phyloP scores from a whole-genome alignment of 305 asterid species.

The Stenogyne calaminthoides region DNA sequence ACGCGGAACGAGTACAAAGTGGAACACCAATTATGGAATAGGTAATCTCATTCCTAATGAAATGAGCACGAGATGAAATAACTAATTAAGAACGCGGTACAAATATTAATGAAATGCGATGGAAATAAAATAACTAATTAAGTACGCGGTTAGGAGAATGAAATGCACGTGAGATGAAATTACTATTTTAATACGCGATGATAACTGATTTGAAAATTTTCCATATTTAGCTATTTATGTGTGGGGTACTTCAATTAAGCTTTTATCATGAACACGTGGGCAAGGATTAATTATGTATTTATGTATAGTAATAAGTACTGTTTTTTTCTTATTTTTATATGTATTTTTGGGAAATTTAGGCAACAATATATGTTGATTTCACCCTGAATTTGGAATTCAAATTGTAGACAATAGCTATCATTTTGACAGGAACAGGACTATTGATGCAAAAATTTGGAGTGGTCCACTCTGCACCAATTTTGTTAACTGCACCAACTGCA shows the following conservation, averaged over 20 bases:
- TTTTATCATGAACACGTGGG: neutral
- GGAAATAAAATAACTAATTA: too few species aligned
- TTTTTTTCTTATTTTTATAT: neutral
- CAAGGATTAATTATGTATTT: neutral
- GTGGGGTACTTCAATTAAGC: neutral
- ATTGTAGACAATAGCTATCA: conserved; percentile 34
- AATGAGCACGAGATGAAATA: too few species aligned
- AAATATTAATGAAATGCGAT: too few species aligned
- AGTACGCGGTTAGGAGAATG: too few species aligned
- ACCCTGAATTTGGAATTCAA: conserved; percentile 25
- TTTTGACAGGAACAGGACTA: conserved; percentile 42
- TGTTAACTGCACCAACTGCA: conserved; percentile 17
- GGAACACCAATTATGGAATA: too few species aligned
- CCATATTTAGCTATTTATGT: neutral
- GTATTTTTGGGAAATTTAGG: neutral
- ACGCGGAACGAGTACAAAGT: too few species aligned
- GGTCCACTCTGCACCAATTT: conserved; percentile 37
- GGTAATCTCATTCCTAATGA: too few species aligned
- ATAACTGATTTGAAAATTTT: neutral
- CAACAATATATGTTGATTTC: neutral
- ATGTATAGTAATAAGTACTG: neutral
- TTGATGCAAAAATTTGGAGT: conserved; percentile 27
- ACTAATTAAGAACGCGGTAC: too few species aligned
- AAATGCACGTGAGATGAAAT: too few species aligned
- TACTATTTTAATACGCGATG: neutral